These are phyloP conservation scores for Heliocybe sulcata DNA, from an alignment of 1,284 basidiomycete species.

Conservation along the genomic window DNA sequence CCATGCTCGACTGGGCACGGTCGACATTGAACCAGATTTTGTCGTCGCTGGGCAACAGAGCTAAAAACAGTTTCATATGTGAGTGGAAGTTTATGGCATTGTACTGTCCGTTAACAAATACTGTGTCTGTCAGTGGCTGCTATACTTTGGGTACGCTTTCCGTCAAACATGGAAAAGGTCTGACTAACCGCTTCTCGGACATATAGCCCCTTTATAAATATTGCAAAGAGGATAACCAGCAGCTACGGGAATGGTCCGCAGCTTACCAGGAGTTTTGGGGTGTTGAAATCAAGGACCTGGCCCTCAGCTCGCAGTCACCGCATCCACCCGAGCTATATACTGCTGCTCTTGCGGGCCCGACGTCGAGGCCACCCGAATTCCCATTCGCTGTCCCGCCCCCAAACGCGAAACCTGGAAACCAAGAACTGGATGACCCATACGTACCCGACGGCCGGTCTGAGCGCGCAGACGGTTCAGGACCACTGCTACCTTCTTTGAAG, in stretches of 20 bases:
- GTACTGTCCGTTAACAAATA: neutral
- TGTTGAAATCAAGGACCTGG: slow-evolving; percentile 35
- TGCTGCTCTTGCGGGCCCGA: neutral
- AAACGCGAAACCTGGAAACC: neutral
- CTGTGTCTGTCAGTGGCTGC: slow-evolving; percentile 41
- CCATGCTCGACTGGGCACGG: slow-evolving; percentile 42
- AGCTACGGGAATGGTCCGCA: slow-evolving; percentile 44
- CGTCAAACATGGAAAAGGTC: slow-evolving; percentile 1
- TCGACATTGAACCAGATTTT: slow-evolving; percentile 52
- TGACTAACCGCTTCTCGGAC: slow-evolving; percentile 5
- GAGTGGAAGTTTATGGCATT: slow-evolving; percentile 22
- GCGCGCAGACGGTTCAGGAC: slow-evolving; percentile 15
- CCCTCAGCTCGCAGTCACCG: neutral
- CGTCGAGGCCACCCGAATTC: neutral
- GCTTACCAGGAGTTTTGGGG: slow-evolving; percentile 65
- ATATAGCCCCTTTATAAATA: slow-evolving; percentile 59
- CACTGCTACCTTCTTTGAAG: slow-evolving; percentile 63
- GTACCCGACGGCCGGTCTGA: neutral
- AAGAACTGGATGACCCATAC: neutral
- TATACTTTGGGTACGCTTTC: slow-evolving; percentile 49
- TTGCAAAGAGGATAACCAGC: slow-evolving; percentile 43
- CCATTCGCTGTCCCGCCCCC: neutral
- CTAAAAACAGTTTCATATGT: slow-evolving; percentile 63
- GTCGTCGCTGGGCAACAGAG: slow-evolving; percentile 52
- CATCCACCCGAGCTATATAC: neutral